Conservation (phyloP, 352 stramenopile species). For the Globisporangium iwayamae region DNA sequence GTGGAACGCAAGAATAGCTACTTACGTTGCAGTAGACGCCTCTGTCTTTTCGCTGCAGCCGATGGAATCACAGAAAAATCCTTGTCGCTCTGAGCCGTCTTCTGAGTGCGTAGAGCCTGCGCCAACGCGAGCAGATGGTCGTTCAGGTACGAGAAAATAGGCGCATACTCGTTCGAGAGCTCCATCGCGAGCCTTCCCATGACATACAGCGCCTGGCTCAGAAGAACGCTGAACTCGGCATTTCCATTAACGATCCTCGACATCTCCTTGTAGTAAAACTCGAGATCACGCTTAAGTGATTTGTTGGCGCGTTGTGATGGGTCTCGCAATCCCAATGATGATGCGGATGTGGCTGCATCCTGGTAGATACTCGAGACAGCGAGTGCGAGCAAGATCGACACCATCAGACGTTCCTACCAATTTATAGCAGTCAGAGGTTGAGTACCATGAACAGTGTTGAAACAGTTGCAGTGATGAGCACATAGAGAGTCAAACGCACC, state of each 20-base stretch:
- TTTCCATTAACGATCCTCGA: conserved; percentile 25
- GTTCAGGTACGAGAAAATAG: conserved; percentile 51
- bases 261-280: conserved; percentile 82
- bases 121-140: conserved; percentile 28
- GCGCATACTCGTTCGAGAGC: conserved; percentile 40
- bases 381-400: conserved; percentile 31
- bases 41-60: conserved; percentile 8
- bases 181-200: conserved; percentile 47
- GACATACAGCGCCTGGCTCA: conserved; percentile 41
- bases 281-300: conserved; percentile 57
- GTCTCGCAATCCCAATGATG: background rate
- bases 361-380: conserved; percentile 26
- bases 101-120: conserved; percentile 15
- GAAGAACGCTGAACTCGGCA: conserved; percentile 24
- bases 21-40: conserved; percentile 32
- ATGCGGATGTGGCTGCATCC: conserved; percentile 8
- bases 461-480: background rate
- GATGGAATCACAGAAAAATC: no score
- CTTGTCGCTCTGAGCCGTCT: background rate
- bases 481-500: conserved; percentile 1
- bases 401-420: conserved; percentile 19
- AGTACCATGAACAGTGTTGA: background rate
- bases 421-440: background rate
- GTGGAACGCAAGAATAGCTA: background rate
- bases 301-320: conserved; percentile 21